Evolutionary conservation across 495 filamentous ascomycete species (phyloP), one percentile per base, ranked within the genome.

Genomic region (Platismatia glauca): DNA sequence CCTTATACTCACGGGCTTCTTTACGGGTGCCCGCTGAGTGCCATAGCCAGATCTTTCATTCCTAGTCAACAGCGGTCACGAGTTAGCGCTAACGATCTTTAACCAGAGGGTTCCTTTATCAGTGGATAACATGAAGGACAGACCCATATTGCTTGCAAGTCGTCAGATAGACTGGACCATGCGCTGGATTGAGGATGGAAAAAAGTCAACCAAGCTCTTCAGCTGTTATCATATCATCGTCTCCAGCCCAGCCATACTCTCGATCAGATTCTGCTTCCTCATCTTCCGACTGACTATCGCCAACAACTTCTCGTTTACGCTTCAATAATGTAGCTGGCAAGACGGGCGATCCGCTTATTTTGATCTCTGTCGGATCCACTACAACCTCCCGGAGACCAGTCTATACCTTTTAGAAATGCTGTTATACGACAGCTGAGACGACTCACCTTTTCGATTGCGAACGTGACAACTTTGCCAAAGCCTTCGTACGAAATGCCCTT

Each of bases 261-360:
- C 60, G 69, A 22, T 79, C 77, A 38, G 68, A 67, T 55, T 48
- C 53, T 15, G 71, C 76, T 22, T 70, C 71, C 58, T 61, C 68
- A 38, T 75, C 76, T 46, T 81, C 80, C 57, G 79, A 79, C 60
- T 80, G 71, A 58, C 78, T 81, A 61, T 81, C 78, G 11, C 76
- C 77, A 34, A 80, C 72, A 57, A 81, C 78, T 48, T 76, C 75
- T 20, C 75, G 73, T 60, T 82, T 82, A n/a, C 80, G 76, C 61
- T 82, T 82, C 31, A 60, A 13, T 11, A 58, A 55, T 20, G 52
- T 56, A 0, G 39, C n/a, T 27, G 48, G 43, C 18, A 57, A 29
- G 20, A 33, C 37, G 12, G 63, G 37, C 27, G 65, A 39, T 12
- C n/a, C 22, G 16, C 46, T 41, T 0, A 37, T n/a, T 33, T 34